These are phyloP conservation scores for Filobasidium wieringae DNA, from an alignment of 768 basidiomycete genomes.

Conservation along the genomic window DNA sequence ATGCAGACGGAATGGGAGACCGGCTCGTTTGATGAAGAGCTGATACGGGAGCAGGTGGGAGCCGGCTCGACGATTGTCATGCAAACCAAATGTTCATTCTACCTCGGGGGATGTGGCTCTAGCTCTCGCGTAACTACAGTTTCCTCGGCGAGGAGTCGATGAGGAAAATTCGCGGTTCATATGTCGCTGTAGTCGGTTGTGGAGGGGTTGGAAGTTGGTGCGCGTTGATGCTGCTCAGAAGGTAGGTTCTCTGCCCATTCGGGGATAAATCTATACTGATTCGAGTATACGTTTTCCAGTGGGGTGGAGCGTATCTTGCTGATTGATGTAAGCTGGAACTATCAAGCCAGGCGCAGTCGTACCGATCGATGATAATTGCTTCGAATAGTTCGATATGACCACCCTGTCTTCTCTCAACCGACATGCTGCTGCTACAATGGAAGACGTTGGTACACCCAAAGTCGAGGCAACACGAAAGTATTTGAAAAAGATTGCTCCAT, in stretches of 20 bases:
- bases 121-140: slow-evolving; percentile 83
- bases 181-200: slow-evolving; percentile 81
- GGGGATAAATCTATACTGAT: not conserved
- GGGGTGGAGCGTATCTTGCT: slow-evolving; percentile 35
- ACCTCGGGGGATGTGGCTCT: slow-evolving; percentile 28
- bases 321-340: slow-evolving; percentile 30
- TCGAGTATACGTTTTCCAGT: slow-evolving; percentile 14
- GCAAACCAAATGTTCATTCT: too few relatives aligned
- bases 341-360: not conserved
- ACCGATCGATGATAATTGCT: not conserved
- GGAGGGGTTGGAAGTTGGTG: slow-evolving; percentile 97
- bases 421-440: slow-evolving; percentile 76
- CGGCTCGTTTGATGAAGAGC: slow-evolving; percentile 50
- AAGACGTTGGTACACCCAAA: slow-evolving; percentile 88
- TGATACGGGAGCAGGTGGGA: slow-evolving; percentile 56
- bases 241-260: slow-evolving; percentile 42
- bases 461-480: slow-evolving; percentile 62
- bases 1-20: slow-evolving; percentile 21
- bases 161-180: slow-evolving; percentile 58
- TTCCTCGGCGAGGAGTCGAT: slow-evolving; percentile 88
- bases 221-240: slow-evolving; percentile 81
- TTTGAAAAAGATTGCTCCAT: slow-evolving; percentile 59
- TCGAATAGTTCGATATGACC: slow-evolving; percentile 83
- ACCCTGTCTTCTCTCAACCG: slow-evolving; percentile 89
- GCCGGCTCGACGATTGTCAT: too few relatives aligned